These are phyloP conservation scores for Penicillium silybi DNA, from an alignment of 495 filamentous ascomycete genomes.

Conservation along the genomic window DNA sequence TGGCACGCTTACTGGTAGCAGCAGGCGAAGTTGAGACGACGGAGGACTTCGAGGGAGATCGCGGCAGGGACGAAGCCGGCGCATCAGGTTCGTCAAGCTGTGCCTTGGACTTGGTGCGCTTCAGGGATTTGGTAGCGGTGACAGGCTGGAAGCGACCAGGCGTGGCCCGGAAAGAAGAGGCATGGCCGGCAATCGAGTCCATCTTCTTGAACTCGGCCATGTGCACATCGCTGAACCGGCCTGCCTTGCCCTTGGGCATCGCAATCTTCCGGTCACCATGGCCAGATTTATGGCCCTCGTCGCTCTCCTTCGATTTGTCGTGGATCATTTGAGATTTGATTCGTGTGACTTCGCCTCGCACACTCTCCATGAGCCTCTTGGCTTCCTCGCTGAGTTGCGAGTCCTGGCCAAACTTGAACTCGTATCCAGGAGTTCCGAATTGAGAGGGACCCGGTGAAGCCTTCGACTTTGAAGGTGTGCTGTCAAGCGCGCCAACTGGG, in stretches of 20 bases:
- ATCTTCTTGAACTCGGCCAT: conserved; percentile 91
- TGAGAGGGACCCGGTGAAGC: conserved; percentile 34
- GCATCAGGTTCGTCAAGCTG: conserved; percentile 57
- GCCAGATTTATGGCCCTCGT: conserved; percentile 27
- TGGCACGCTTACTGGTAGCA: conserved; percentile 58
- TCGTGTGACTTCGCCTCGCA: conserved; percentile 63
- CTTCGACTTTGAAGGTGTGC: conserved; percentile 44
- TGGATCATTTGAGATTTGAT: conserved; percentile 63
- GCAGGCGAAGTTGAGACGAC: conserved; percentile 21
- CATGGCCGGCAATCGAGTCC: conserved; percentile 86
- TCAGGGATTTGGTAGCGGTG: conserved; percentile 47
- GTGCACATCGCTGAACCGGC: conserved; percentile 77
- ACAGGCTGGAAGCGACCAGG: conserved; percentile 54
- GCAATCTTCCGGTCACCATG: conserved; percentile 66
- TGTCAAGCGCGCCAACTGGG: conserved; percentile 20
- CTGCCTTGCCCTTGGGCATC: conserved; percentile 67
- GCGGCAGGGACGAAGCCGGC: conserved; percentile 24
- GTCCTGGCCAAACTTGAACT: conserved; percentile 63
- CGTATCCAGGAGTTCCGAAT: conserved; percentile 61
- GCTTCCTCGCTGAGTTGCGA: conserved; percentile 69
- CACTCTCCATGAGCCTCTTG: conserved; percentile 70
- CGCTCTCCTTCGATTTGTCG: conserved; percentile 45
- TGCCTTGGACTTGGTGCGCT: conserved; percentile 73
- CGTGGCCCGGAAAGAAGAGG: conserved; percentile 70
- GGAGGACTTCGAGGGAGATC: conserved; percentile 38